Evolutionary conservation across 2,329 filamentous ascomycete genomes (phyloP), one percentile per base, ranked within the genome.

Genomic region (Fusarium sp.): DNA sequence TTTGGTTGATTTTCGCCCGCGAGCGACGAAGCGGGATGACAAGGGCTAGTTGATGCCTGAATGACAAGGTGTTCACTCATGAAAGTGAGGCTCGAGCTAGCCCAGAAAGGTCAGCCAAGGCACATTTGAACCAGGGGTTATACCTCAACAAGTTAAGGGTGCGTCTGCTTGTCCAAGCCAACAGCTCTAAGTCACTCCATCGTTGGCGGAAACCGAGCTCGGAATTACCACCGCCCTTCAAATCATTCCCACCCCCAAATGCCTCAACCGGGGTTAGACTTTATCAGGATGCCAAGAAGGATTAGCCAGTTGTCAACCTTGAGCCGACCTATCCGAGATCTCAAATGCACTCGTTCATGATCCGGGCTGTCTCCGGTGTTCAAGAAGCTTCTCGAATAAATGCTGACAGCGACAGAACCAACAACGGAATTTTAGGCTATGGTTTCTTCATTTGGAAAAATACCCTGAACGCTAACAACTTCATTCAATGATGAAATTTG

Each of bases 1-100:
- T 66, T 73, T 63, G 61, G 71, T 74, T 67, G 72, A 69, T 73
- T 74, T 66, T 73, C 63, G 18, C 50, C 36, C 50, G 54, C 31
- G 40, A 27, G 57, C 4, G 40, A 40, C 47, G 54, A 54, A 40
- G 58, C 47, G 56, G 65, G 74, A 74, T 62, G 58, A 56, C 61
- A 60, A 73, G 29, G 47, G 63, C 71, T 56, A 2, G n/a, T 69
- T 45, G 62, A 0, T 64, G 72, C 72, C 72, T 74, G 13, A 5
- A 27, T 35, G 2, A 4, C 50, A 47, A 74, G 72, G 72, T 69
- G 25, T 1, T 1, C 0, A 2, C 27, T 67, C 70, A 67, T 63
- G 70, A 71, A 57, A 63, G 9, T 67, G 66, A 59, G 59, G 47
- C 31, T 68, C 13, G n/a, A 40, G 42, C 56, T 29, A 50, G 31